Conservation (phyloP, 176 grass and related monocot species). For the Carex myosuroides region DNA sequence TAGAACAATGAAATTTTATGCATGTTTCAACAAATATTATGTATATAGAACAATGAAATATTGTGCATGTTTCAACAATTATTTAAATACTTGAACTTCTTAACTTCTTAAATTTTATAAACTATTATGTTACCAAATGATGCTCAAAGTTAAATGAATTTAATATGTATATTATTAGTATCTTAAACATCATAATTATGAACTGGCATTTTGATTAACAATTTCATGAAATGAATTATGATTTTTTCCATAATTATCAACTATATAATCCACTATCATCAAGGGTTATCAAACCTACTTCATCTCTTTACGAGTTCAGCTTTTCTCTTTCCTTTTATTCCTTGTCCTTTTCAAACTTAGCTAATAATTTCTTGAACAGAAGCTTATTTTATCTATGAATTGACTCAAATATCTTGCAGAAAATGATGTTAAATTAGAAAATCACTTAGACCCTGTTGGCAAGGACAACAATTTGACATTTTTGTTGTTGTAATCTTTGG, state of each 20-base stretch:
- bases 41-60: neutral
- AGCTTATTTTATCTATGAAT: neutral
- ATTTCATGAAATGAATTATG: neutral
- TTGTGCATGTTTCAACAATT: neutral
- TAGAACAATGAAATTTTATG: neutral
- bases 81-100: neutral
- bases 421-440: neutral
- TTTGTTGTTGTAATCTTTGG: neutral
- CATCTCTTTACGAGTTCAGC: neutral
- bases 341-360: neutral
- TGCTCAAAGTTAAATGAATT: neutral
- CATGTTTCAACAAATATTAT: neutral
- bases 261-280: neutral
- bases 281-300: neutral
- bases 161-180: neutral
- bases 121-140: neutral
- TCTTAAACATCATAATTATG: neutral
- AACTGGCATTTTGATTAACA: neutral
- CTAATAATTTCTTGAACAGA: neutral
- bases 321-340: no score
- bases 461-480: neutral
- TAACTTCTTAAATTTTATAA: neutral
- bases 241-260: neutral
- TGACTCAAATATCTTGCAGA: neutral
- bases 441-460: neutral